Base-by-base conservation (phyloP, 2,329 filamentous ascomycete species). In the Fusarium sp. region DNA sequence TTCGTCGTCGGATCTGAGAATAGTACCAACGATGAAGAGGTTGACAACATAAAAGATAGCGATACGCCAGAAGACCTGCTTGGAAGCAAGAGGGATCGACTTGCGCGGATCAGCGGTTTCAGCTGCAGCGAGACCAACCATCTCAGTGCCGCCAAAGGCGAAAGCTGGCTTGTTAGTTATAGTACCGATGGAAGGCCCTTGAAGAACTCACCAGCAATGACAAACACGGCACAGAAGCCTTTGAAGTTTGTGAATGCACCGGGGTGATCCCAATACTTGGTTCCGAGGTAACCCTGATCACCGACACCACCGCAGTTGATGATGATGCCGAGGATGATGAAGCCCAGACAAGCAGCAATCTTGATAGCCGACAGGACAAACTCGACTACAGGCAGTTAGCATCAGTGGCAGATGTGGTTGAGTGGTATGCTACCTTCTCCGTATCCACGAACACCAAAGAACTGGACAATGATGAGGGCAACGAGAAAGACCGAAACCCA, bases 1-100 rank as follows among this genome's bases (percentile, higher is more conserved):
- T 0, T 70, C 25, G 59, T 96, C 86, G 65, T 85, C 78, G 74
- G 89, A 92, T 0, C 89, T 90, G 0, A 97, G 91, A 3, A 97
- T 82, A 0, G 96, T 83, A 25, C 94, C 92, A 46, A 97, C 87
- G 2, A 97, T 80, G 19, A 88, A 87, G 8, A 97, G 83, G 2
- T 91, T 91, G 25, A 96, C 87, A 48, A 97, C 83, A 79, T 97
- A 97, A 79, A 97, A 97, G 58, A 96, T 83, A 7, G 88, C 87
- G 71, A 97, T 96, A 72, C 93, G 89, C 93, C 93, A 97, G 75
- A 97, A 97, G 24, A 97, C 92, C 74, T 96, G 93, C 79, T 96
- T 96, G 71, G 94, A 89, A 15, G 93, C 93, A 1, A 87, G 91
- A 0, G 93, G 93, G 1, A 97, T 83, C 1, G 90, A 91, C 73